Evolutionary conservation across 2,329 filamentous ascomycete species (phyloP).

Genomic region (Fusarium subtropicale): DNA sequence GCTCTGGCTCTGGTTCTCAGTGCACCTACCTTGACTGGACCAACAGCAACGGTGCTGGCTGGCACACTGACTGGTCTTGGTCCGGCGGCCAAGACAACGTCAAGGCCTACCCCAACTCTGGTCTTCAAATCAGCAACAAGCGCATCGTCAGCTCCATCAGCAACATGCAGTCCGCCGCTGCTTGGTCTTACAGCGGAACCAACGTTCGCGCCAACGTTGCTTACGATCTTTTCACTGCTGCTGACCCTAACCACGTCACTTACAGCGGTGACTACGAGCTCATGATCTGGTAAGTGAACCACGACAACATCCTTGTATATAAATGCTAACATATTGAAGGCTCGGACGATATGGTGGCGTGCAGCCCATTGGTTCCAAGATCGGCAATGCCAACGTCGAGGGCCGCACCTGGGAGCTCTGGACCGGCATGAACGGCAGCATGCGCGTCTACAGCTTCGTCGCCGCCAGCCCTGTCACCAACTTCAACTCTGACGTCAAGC

Average conservation of each 20-base stretch:
- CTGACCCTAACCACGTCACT: constrained; percentile 12
- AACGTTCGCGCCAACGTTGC: constrained; percentile 22
- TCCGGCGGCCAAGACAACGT: constrained; percentile 16
- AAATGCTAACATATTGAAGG: not conserved
- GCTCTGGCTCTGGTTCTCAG: constrained; percentile 12
- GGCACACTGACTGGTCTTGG: constrained; percentile 20
- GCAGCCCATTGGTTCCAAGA: constrained; percentile 15
- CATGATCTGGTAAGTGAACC: constrained; percentile 16
- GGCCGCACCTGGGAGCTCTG: constrained; percentile 21
- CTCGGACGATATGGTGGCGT: constrained; percentile 7
- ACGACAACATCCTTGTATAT: not conserved
- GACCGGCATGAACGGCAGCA: constrained; percentile 19
- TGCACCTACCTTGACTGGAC: constrained; percentile 26
- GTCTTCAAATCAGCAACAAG: constrained; percentile 12
- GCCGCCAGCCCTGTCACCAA: constrained; percentile 2
- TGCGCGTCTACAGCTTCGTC: constrained; percentile 25
- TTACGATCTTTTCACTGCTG: constrained; percentile 24
- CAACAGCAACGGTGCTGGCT: constrained; percentile 26
- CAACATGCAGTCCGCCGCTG: constrained; percentile 27
- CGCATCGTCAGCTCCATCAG: constrained; percentile 11
- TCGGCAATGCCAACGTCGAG: constrained; percentile 11
- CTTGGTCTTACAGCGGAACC: constrained; percentile 23
- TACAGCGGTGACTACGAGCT: constrained; percentile 24
- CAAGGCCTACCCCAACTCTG: constrained; percentile 20
- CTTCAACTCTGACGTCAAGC: constrained; percentile 30